Conservation (phyloP, 2,329 filamentous ascomycete genomes). For the Ceratocystis cubensis region DNA sequence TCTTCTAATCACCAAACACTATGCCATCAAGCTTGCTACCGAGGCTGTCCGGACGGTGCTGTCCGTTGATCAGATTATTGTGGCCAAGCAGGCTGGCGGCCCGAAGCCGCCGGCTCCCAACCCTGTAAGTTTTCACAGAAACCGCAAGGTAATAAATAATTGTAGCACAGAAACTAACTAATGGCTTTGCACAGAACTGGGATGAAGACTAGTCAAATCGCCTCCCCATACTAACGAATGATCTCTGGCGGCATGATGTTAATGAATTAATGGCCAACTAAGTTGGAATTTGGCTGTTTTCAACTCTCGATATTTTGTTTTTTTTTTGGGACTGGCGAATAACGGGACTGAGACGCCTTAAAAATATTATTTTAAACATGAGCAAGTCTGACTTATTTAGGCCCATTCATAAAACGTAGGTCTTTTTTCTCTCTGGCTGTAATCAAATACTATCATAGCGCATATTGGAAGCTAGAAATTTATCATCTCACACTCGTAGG, state of each 20-base stretch:
- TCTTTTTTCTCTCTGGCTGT: slow-evolving; percentile 11
- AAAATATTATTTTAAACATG: slow-evolving; percentile 16
- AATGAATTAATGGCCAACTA: slow-evolving; percentile 21
- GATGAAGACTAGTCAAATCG: slow-evolving; percentile 43
- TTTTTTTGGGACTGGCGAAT: slow-evolving; percentile 4
- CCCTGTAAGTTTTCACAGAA: slow-evolving; percentile 44
- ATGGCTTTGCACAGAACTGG: slow-evolving; percentile 38
- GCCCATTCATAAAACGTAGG: slow-evolving; percentile 10
- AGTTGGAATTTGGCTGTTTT: slow-evolving; percentile 14
- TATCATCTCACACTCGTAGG: slow-evolving; percentile 6
- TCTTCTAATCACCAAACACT: slow-evolving; percentile 80
- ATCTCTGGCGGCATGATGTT: slow-evolving; percentile 20
- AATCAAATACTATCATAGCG: slow-evolving; percentile 19
- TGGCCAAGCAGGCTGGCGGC: slow-evolving; percentile 89
- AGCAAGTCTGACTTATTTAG: slow-evolving; percentile 12
- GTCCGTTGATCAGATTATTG: slow-evolving; percentile 97
- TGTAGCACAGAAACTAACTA: slow-evolving; percentile 25
- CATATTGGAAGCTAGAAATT: slow-evolving; percentile 18
- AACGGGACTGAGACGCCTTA: slow-evolving; percentile 16
- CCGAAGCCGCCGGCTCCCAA: slow-evolving; percentile 95
- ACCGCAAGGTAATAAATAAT: background rate
- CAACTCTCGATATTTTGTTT: slow-evolving; percentile 1
- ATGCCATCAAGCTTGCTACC: slow-evolving; percentile 94
- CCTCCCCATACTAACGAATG: background rate
- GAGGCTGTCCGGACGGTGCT: slow-evolving; percentile 88